Evolutionary conservation across 2,329 filamentous ascomycete species (phyloP).

Genomic region (Didymella pomorum): DNA sequence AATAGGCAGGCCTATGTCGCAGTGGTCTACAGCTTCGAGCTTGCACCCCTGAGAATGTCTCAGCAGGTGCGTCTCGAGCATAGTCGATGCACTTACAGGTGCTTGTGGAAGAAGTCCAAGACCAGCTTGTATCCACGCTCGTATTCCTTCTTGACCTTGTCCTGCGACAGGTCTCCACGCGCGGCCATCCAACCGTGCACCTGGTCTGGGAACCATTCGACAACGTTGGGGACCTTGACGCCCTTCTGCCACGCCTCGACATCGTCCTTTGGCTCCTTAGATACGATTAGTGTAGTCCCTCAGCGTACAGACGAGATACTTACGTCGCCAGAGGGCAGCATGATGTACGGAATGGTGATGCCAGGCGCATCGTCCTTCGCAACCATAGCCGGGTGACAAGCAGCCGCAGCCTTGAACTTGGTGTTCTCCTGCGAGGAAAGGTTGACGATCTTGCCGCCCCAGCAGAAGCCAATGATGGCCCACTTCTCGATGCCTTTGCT

Average conservation of each 20-base stretch:
- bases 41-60: constrained; percentile 27
- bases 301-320: background rate
- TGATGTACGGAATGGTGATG: constrained; percentile 64
- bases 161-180: constrained; percentile 56
- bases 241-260: constrained; percentile 59
- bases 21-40: constrained; percentile 28
- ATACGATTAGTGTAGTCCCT: background rate
- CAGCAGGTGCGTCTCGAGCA: constrained; percentile 20
- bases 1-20: background rate
- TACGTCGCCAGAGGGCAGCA: constrained; percentile 64
- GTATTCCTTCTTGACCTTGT: constrained; percentile 59
- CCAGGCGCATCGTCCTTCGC: constrained; percentile 64
- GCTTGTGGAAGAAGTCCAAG: constrained; percentile 61
- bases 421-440: constrained; percentile 61
- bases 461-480: constrained; percentile 69
- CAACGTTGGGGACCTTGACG: constrained; percentile 56
- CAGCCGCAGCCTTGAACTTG: constrained; percentile 64
- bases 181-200: constrained; percentile 58
- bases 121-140: constrained; percentile 59
- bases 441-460: constrained; percentile 65
- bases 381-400: constrained; percentile 68
- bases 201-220: constrained; percentile 60
- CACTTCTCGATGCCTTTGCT: constrained; percentile 61
- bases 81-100: constrained; percentile 56
- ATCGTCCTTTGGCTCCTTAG: constrained; percentile 59